Conservation (phyloP, 2,329 filamentous ascomycete genomes). For the Colletotrichum lini region DNA sequence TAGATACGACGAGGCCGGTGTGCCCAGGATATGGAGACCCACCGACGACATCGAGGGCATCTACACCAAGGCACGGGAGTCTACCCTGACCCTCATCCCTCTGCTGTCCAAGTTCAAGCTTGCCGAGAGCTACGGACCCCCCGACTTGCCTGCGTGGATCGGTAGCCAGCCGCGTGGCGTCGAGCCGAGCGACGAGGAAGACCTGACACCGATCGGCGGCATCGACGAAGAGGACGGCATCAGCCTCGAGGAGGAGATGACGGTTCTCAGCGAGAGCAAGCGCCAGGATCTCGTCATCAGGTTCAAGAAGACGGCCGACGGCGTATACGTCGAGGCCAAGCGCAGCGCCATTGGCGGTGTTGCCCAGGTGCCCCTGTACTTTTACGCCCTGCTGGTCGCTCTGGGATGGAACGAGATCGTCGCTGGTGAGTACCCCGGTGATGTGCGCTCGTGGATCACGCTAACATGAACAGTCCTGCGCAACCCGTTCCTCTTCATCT, state of each 20-base stretch:
- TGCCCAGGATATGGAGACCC: constrained; percentile 96
- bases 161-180: constrained; percentile 82
- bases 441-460: not conserved
- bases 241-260: constrained; percentile 96
- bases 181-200: constrained; percentile 89
- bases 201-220: constrained; percentile 89
- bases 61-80: constrained; percentile 93
- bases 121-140: constrained; percentile 79
- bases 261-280: constrained; percentile 90
- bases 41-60: constrained; percentile 97
- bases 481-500: constrained; percentile 93
- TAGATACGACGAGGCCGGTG: constrained; percentile 94
- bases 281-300: constrained; percentile 91
- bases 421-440: constrained; percentile 76
- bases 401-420: constrained; percentile 99
- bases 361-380: constrained; percentile 93
- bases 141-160: constrained; percentile 88
- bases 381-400: constrained; percentile 89
- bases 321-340: constrained; percentile 98
- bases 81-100: constrained; percentile 91
- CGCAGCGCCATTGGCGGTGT: constrained; percentile 95
- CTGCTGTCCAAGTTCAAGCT: constrained; percentile 89
- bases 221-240: constrained; percentile 96
- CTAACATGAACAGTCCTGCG: constrained; percentile 77
- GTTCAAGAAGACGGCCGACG: constrained; percentile 99